Conservation (phyloP, 768 basidiomycete genomes). For the Cyclocybe cylindracea region DNA sequence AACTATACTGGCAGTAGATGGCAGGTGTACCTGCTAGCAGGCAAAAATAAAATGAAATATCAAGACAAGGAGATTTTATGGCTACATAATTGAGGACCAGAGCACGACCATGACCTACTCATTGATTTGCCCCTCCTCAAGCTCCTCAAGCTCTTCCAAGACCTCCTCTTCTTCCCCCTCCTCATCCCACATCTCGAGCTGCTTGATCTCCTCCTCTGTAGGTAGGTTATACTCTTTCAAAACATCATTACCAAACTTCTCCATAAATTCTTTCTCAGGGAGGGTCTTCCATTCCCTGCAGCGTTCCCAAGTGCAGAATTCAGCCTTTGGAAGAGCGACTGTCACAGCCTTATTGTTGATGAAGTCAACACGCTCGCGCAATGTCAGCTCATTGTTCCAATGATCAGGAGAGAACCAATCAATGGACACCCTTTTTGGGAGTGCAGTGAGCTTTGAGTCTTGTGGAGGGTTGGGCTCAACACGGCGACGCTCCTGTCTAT, state of each 20-base stretch:
- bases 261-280: conserved; percentile 17
- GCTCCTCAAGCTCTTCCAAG: neutral
- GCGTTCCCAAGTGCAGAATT: conserved; percentile 1
- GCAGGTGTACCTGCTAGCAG: no score
- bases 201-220: conserved; percentile 17
- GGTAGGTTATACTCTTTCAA: conserved; percentile 18
- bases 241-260: conserved; percentile 22
- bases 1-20: no score
- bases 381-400: conserved; percentile 21
- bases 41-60: no score
- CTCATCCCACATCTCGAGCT: neutral
- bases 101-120: neutral
- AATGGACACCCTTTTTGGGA: conserved; percentile 13
- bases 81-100: no score
- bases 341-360: neutral
- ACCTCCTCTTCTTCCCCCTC: neutral
- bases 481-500: neutral
- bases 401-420: conserved; percentile 23
- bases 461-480: neutral
- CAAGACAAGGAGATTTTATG: no score
- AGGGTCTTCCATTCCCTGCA: conserved; percentile 18
- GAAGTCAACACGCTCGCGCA: conserved; percentile 13
- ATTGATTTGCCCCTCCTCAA: neutral
- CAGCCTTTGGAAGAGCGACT: conserved; percentile 1
- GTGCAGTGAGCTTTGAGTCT: neutral